Evolutionary conservation across 2,329 filamentous ascomycete species (phyloP), one percentile per base, ranked within the genome.

Genomic region (Penicillium brasilianum): DNA sequence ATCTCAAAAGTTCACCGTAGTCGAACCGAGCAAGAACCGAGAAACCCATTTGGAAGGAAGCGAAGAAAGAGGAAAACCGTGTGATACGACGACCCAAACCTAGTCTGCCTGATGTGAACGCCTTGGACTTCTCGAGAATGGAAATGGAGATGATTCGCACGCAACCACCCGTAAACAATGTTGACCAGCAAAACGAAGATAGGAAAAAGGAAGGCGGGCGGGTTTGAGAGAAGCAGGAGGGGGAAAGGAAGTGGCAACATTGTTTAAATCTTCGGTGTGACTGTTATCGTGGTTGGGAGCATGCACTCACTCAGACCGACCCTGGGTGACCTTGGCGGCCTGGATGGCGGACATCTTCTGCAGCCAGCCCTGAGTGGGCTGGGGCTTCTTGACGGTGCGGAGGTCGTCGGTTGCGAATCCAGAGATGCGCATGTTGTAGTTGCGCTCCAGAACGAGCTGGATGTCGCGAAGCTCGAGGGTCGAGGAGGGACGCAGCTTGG

Each of bases 321-420:
- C 79, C 62, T 81, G 78, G 3, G 79, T 81, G 22, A 81, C 93
- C 82, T 98, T 98, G 50, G 93, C 92, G 1, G 93, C 94, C 79
- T 97, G 93, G 16, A 99, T 90, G 25, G 95, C 94, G 72, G 93
- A 94, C 90, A 99, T 96, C 84, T 99, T 99, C 68, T 91, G 90
- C 64, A 95, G 94, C 93, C 95, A 99, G 22, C 88, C 91, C 16
- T 90, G 82, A 20, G 92, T 89, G 1, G 95, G 95, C 75, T 95
- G 90, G 56, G 96, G 90, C 82, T 97, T 97, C 76, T 93, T 89
- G 32, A 98, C 94, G 0, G 93, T 97, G 59, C 95, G 89, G 62
- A 97, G 86, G 79, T 99, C 95, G 73, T 99, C 95, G 3, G 93
- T 91, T 0, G 92, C 92, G 79, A 96, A 98, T 13, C 95, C 95